Evolutionary conservation across 1,284 basidiomycete species (phyloP).

Genomic region (Schizophyllum amplum): DNA sequence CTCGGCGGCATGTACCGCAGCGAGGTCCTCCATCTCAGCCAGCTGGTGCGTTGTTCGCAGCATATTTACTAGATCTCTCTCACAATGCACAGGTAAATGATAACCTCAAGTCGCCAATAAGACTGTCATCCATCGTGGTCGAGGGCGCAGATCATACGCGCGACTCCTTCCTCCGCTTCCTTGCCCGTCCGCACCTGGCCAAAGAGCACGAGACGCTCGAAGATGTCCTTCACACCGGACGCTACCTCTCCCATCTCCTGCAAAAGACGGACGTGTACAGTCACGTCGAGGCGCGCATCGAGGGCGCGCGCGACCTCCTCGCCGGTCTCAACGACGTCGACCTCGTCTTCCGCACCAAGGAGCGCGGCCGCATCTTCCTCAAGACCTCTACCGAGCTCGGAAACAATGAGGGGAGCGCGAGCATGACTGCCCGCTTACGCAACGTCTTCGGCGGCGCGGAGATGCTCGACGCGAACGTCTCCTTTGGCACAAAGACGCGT

Average conservation of each 20-base stretch:
- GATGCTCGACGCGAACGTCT: conserved; percentile 75
- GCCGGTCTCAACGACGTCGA: conserved; percentile 75
- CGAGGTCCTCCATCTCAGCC: conserved; percentile 55
- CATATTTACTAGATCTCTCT: not conserved
- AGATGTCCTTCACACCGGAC: conserved; percentile 60
- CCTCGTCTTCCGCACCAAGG: conserved; percentile 71
- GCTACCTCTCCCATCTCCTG: conserved; percentile 58
- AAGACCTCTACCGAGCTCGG: conserved; percentile 91
- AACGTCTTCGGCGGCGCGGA: conserved; percentile 95
- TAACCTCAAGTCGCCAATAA: conserved; percentile 51
- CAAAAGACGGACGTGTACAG: conserved; percentile 70
- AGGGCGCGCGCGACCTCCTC: conserved; percentile 49
- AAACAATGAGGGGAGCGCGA: conserved; percentile 89
- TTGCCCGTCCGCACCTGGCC: conserved; percentile 59
- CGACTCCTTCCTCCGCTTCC: conserved; percentile 68
- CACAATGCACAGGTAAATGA: conserved; percentile 43
- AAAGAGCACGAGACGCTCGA: conserved; percentile 35
- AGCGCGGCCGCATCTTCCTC: conserved; percentile 73
- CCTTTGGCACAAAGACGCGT: conserved; percentile 84
- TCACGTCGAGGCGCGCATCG: conserved; percentile 65
- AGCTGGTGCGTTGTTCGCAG: conserved; percentile 47
- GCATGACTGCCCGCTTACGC: conserved; percentile 69
- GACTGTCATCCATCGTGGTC: conserved; percentile 72
- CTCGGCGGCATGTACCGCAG: conserved; percentile 75
- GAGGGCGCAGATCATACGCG: conserved; percentile 73